These are phyloP conservation scores for Talaromyces marneffei DNA, from an alignment of 2,329 filamentous ascomycete species.

Conservation along the genomic window DNA sequence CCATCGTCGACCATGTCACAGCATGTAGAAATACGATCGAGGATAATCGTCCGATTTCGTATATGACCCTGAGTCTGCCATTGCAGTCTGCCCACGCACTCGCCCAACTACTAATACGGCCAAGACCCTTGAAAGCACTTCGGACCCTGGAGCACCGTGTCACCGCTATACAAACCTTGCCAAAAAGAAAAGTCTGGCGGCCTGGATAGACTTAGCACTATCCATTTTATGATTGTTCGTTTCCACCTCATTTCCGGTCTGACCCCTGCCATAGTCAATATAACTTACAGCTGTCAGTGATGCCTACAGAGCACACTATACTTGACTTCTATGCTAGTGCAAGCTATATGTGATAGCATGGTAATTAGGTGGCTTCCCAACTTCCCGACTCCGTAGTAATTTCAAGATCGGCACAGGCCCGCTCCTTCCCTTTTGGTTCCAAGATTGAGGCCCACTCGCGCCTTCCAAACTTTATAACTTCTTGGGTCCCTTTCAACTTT, in stretches of 20 bases:
- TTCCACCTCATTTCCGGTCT: conserved; percentile 1
- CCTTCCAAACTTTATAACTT: neutral
- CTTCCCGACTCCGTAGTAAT: too few species aligned
- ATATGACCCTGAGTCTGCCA: neutral
- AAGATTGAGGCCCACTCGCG: neutral
- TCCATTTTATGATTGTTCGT: neutral
- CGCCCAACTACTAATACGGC: neutral
- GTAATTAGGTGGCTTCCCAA: neutral
- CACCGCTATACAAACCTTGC: neutral
- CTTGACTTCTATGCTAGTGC: too few species aligned
- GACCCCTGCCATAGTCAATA: neutral
- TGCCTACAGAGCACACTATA: too few species aligned
- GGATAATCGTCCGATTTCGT: neutral
- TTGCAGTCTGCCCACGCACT: too few species aligned
- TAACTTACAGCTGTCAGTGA: too few species aligned
- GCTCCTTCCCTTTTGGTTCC: neutral
- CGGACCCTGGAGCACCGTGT: neutral
- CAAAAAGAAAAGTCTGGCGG: neutral
- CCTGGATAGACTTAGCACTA: neutral
- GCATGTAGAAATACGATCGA: neutral
- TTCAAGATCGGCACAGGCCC: conserved; percentile 2
- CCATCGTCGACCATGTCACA: neutral
- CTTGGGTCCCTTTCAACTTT: neutral
- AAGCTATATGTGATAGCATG: neutral
- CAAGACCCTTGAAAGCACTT: neutral